Conservation (phyloP, 2,329 filamentous ascomycete species). For the Chaetomium sp. region DNA sequence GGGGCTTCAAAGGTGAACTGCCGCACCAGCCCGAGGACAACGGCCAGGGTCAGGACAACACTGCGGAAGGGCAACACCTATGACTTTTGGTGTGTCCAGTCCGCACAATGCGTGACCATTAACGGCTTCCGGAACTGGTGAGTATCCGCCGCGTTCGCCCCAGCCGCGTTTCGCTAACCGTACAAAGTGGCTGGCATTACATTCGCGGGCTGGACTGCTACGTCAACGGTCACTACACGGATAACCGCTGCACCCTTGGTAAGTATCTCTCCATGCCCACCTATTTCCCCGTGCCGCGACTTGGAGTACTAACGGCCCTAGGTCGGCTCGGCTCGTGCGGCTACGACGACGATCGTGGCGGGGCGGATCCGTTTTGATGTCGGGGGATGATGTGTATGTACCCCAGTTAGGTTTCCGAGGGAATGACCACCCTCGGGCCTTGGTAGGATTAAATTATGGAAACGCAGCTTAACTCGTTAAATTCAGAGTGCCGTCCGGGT, state of each 20-base stretch:
- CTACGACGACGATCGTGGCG: neutral
- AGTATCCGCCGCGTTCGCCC: neutral
- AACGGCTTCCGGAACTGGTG: conserved; percentile 16
- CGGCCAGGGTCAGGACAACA: neutral
- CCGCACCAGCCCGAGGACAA: neutral
- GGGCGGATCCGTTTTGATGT: neutral
- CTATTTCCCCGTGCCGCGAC: too few species aligned
- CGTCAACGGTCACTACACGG: conserved; percentile 19
- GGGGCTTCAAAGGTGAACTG: conserved; percentile 11
- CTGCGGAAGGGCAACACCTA: neutral
- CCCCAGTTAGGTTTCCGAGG: neutral
- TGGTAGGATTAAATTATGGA: too few species aligned
- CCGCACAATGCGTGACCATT: conserved; percentile 9
- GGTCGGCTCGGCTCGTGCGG: conserved; percentile 1
- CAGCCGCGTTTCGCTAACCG: neutral
- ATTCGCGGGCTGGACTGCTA: neutral
- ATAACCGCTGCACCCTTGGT: conserved; percentile 7
- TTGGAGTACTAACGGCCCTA: neutral
- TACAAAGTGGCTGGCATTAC: conserved; percentile 15
- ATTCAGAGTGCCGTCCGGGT: too few species aligned
- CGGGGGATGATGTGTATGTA: neutral
- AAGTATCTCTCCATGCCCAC: neutral
- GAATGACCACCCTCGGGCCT: neutral
- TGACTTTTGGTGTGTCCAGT: conserved; percentile 15
- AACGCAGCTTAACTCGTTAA: too few species aligned